Evolutionary conservation across 352 stramenopile species (phyloP), one percentile per base, ranked within the genome.

Genomic region (Bremia lactucae): DNA sequence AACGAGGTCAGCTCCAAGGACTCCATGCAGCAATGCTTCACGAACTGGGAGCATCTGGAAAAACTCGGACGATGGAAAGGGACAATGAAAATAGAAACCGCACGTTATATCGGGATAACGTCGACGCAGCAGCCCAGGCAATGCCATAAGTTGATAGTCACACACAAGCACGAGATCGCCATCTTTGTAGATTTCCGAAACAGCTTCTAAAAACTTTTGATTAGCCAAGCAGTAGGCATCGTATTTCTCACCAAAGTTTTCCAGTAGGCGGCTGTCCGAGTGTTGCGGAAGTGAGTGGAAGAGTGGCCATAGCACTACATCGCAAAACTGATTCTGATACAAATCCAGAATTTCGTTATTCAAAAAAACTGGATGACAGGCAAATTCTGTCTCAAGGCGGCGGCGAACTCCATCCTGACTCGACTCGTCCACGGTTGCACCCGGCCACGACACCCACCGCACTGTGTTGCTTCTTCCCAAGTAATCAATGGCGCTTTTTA

Each of bases 311-410:
- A 95, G 59, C 39, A 94, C 79, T 38, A 84, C 80, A 43, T 94
- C 94, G 62, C 81, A 94, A 31, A 95, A 91, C 53, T 90, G 55
- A 33, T 84, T 95, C 59, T 94, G 80, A 50, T 87, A 95, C 31
- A 89, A 60, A 25, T 95, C 78, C 23, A 90, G 53, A 29, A 78
- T 66, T 23, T 95, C 77, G 14, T 49, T 57, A n/a, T 53, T 54
- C 11, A 95, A 49, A 40, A 95, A 95, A 2, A 95, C 81, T 0
- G 84, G 83, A 20, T 76, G 75, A 47, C 79, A 94, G 19, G 78
- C 76, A 56, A 84, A 84, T 33, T 95, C 81, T 39, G 72, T 42
- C 56, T 92, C 72, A 13, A 95, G 68, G 20, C 74, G 78, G 33
- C 71, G 62, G 31, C 80, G 59, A 36, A 84, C 75, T 24, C 75